Evolutionary conservation across 768 basidiomycete genomes (phyloP), one percentile per base, ranked within the genome.

Genomic region (Psilocybe azurescens): DNA sequence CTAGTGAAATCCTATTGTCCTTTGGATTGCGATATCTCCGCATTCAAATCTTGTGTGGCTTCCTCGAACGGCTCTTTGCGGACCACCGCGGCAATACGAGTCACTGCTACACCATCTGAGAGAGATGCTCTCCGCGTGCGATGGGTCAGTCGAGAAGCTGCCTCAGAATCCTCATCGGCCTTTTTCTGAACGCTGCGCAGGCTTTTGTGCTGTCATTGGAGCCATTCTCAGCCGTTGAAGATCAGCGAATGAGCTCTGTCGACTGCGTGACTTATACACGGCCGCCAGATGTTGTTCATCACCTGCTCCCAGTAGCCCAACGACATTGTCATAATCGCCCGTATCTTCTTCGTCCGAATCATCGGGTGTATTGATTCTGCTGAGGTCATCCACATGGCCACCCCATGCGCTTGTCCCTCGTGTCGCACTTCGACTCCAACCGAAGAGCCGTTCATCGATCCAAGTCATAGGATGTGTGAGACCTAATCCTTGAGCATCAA

Each of bases 391-490:
- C 44, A 74, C 75, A 32, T 71, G 72, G 16, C 86, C 91, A 33
- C 86, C 86, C 94, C 94, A 95, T n/a, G 87, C 93, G 68, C 89
- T 93, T 2, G 93, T 93, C n/a, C 94, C 92, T 52, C 85, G 86
- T 53, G 77, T 79, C 1, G 91, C 84, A 66, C 89, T 93, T 56
- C 86, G 83, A 73, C 88, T 89, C 95, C 93, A 97, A 48, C 95
- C 95, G 71, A 97, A 97, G 28, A 97, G 82, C 7, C 93, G 88
- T 75, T 97, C 95, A 73, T 97, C 95, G 14, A 97, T 83, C 94
- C 94, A 97, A 13, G 90, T 89, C 91, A 97, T 95, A 0, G 95
- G 95, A 75, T 97, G 94, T 13, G 88, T 91, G 36, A 96, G 82
- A 30, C 94, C 84, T 55, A 89, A 86, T 48, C 91, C 92, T 77